Base-by-base conservation (phyloP, 352 stramenopile species). In the Phytophthora pinifolia region DNA sequence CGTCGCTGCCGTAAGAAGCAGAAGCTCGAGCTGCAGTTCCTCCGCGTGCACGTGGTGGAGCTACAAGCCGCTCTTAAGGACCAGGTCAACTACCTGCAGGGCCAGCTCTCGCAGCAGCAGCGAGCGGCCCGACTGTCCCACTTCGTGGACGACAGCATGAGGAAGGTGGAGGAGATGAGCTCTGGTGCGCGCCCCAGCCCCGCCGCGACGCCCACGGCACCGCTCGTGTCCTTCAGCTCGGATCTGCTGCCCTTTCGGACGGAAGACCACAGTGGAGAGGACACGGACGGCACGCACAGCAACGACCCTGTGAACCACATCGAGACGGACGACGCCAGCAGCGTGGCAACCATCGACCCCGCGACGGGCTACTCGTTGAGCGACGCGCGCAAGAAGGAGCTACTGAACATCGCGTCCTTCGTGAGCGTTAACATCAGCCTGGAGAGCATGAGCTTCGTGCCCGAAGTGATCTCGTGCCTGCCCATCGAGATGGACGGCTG, bases 401-500 rank as follows among this genome's bases (percentile, higher is more conserved):
- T 94, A 47, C 68, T 91, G 17, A 80, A 88, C 46, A 91, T 94
- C 39, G 75, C 81, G 32, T 68, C 69, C 6, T 94, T 92, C 57
- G 72, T 94, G 20, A 66, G 76, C 46, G 76, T 88, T 34, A 94
- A 91, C 66, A 86, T 94, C 42, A 89, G 70, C 31, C 65, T 92
- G 25, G 84, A 94, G 58, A 91, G 79, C 65, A 79, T 79, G 45
- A 91, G 80, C 58, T 94, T 92, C 58, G 79, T 66, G 8, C 84
- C 84, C 7, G 84, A 94, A 54, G 82, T 90, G 37, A 94, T 94
- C 54, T 91, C 79, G 62, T 94, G 79, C 53, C 70, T 94, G 14
- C 84, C 84, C 0, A 94, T 94, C 33, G 79, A 94, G 55, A 89
- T 94, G 81, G 84, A 94, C 54, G 84, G 84, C 39, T 94, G 84